Evolutionary conservation across 805 yeast species (phyloP).

Genomic region (Spathaspora girioi): DNA sequence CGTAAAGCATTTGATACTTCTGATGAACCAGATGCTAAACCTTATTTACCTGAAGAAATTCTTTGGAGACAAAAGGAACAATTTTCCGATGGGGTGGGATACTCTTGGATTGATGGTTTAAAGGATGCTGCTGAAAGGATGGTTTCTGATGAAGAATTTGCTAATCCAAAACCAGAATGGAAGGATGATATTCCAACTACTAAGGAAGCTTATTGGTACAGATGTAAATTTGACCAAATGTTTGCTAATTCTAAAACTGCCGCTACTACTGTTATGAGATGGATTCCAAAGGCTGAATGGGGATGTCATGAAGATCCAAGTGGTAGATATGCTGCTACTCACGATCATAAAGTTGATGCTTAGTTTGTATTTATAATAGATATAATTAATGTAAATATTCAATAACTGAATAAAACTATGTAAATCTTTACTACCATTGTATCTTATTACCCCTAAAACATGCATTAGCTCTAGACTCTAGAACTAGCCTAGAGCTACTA

Average conservation of each 20-base stretch:
- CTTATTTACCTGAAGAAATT: constrained; percentile 94
- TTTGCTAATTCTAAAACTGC: constrained; percentile 80
- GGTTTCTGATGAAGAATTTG: constrained; percentile 86
- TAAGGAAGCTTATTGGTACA: constrained; percentile 99
- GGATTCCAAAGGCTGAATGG: constrained; percentile 99
- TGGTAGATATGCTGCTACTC: constrained; percentile 93
- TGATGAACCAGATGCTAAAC: constrained; percentile 71
- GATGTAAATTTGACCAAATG: constrained; percentile 90
- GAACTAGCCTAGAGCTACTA: too few relatives aligned
- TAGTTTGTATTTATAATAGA: background rate
- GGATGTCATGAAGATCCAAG: constrained; percentile 99
- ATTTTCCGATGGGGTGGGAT: constrained; percentile 99
- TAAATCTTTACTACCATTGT: too few relatives aligned
- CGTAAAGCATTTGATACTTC: constrained; percentile 97
- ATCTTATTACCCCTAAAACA: too few relatives aligned
- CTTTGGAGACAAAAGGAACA: constrained; percentile 99
- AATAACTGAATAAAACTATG: too few relatives aligned
- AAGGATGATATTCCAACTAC: constrained; percentile 93
- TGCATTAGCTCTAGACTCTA: too few relatives aligned
- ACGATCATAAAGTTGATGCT: constrained; percentile 49
- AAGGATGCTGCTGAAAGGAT: constrained; percentile 90
- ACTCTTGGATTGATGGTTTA: constrained; percentile 97
- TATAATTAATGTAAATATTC: background rate
- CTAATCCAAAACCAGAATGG: constrained; percentile 93
- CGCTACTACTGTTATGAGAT: constrained; percentile 95